Evolutionary conservation across 495 filamentous ascomycete genomes (phyloP), one percentile per base, ranked within the genome.

Genomic region (Bathelium albidoporum): DNA sequence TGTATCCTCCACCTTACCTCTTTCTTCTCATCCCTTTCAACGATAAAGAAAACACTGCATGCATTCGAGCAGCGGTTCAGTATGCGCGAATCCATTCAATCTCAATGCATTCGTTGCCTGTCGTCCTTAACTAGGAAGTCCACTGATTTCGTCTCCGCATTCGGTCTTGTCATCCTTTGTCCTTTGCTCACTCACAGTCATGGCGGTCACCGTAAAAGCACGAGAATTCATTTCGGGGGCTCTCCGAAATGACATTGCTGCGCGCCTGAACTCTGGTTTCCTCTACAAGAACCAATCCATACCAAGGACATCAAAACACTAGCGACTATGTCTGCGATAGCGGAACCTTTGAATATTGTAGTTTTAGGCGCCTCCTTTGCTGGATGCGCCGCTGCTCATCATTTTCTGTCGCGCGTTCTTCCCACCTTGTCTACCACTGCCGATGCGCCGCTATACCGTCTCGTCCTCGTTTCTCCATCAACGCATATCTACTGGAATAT

Each of bases 361-460:
- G 76, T 91, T 45, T 78, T 89, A 12, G 88, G 88, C 41, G 87
- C 79, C 62, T 82, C 80, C 60, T 78, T 72, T 68, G 79, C 80
- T n/a, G 87, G 86, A 59, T 63, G 88, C 0, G 70, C 73, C 20
- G 71, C 84, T 44, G 82, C 85, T 2, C 85, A 89, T 72, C 78
- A 82, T 62, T 72, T 86, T 41, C 76, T 87, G 18, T 76, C 79
- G 58, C 75, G 81, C 66, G 77, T 73, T 7, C 62, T 78, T 22
- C 65, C 74, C 28, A 70, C 73, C n/a, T 68, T 75, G 2, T 62
- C 62, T 52, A 70, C 69, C 1, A 70, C 64, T 58, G 68, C 68
- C n/a, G 58, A 60, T 31, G 70, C 64, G 44, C 69, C 76, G 53
- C 82, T 79, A 59, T 74, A 74, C 60, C 72, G 61, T n/a, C 72